These are phyloP conservation scores for Gynochthodes officinalis DNA, from an alignment of 257 asterid species.

Conservation along the genomic window DNA sequence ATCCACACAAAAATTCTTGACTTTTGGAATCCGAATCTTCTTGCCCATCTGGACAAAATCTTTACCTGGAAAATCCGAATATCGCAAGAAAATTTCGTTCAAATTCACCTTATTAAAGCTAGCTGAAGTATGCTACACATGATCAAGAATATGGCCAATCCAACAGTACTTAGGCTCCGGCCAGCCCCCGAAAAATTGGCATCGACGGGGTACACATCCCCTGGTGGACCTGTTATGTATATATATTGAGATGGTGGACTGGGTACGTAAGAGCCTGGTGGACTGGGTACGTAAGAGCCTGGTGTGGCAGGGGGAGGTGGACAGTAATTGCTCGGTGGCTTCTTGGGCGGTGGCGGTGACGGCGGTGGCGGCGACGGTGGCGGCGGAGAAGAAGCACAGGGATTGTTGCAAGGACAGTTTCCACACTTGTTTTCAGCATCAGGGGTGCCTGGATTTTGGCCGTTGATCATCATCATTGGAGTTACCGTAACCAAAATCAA, in stretches of 20 bases:
- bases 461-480: conserved; percentile 9
- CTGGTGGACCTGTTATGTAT: conserved; percentile 75
- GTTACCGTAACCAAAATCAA: conserved; percentile 9
- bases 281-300: too few species aligned
- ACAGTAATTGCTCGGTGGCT: conserved; percentile 36
- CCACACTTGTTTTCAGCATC: conserved; percentile 61
- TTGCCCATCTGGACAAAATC: background rate
- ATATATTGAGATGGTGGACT: conserved; percentile 49
- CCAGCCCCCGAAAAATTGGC: conserved; percentile 3
- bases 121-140: conserved; percentile 19
- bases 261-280: conserved; percentile 39
- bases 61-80: conserved; percentile 6
- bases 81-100: background rate
- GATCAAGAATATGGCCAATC: conserved; percentile 21
- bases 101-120: conserved; percentile 13
- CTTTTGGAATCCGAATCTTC: background rate
- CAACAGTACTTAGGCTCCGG: conserved; percentile 19
- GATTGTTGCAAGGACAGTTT: conserved; percentile 65
- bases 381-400: conserved; percentile 42
- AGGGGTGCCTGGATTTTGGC: conserved; percentile 30
- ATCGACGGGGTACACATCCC: conserved; percentile 50
- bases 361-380: conserved; percentile 33
- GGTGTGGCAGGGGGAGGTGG: conserved; percentile 63
- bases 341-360: conserved; percentile 35
- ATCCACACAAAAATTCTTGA: background rate